Percentiles rank a stretch among this genome's conserved stretches.
These are phyloP conservation scores for Nannochloropsis oceanica DNA, from an alignment of 108 stramenopile genomes.

Conservation along the genomic window DNA sequence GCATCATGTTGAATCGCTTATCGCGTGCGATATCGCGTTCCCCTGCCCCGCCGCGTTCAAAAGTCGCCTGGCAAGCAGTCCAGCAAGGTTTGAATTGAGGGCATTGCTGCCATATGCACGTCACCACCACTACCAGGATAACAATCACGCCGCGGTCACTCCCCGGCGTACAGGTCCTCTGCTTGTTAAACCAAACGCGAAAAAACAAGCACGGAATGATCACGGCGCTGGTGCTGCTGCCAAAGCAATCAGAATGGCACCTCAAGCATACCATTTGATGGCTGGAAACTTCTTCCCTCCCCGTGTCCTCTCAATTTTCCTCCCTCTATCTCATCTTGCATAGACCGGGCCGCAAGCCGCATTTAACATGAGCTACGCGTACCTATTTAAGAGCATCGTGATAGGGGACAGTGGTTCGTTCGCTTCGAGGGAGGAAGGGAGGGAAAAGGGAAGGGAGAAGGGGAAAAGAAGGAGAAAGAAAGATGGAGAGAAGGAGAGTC, in stretches of 20 bases:
- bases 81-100: too few relatives aligned
- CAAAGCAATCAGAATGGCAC: not conserved
- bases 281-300: not conserved
- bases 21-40: too few relatives aligned
- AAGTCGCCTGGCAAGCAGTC: too few relatives aligned
- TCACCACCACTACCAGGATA: too few relatives aligned
- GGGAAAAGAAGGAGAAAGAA: not conserved
- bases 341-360: not conserved
- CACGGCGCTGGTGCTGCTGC: not conserved
- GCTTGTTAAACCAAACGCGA: too few relatives aligned
- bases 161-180: too few relatives aligned
- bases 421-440: not conserved
- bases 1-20: too few relatives aligned
- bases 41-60: too few relatives aligned
- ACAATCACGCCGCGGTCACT: too few relatives aligned
- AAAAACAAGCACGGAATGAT: too few relatives aligned
- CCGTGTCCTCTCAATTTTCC: not conserved
- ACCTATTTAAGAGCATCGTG: conserved; percentile 67
- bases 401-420: conserved; percentile 84
- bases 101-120: too few relatives aligned
- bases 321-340: not conserved
- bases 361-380: conserved; percentile 29
- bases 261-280: not conserved
- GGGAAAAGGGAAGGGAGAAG: not conserved
- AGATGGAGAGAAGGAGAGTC: not conserved